Evolutionary conservation across 805 yeast species (phyloP).

Genomic region (Yamadazyma philogaea): DNA sequence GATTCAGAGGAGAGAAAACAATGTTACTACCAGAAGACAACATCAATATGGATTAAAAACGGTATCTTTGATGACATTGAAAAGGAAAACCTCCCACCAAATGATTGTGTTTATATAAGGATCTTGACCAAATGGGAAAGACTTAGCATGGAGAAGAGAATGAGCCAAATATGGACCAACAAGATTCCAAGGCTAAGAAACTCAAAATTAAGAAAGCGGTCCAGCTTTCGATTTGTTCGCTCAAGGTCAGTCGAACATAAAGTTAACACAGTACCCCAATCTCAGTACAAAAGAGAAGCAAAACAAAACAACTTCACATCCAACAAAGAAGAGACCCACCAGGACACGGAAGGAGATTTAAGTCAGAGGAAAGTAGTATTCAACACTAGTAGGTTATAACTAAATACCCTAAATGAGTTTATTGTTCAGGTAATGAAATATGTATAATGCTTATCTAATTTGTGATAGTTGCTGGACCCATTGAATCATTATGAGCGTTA

Average conservation of each 20-base stretch:
- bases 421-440: neutral
- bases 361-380: neutral
- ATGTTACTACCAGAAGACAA: constrained; percentile 12
- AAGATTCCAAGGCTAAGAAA: constrained; percentile 7
- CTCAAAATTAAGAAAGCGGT: neutral
- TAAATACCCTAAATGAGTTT: neutral
- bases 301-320: neutral
- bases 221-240: neutral
- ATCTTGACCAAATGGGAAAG: constrained; percentile 9
- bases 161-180: constrained; percentile 12
- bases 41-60: constrained; percentile 8
- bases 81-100: neutral
- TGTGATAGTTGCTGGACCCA: constrained; percentile 12
- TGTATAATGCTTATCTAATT: constrained; percentile 4
- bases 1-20: neutral
- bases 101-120: neutral
- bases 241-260: neutral
- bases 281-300: neutral
- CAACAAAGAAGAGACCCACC: neutral
- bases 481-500: constrained; percentile 47
- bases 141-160: constrained; percentile 11
- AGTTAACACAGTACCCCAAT: neutral
- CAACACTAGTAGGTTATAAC: neutral
- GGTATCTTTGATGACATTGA: constrained; percentile 1
- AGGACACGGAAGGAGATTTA: neutral